phyloP scores from a whole-genome alignment of 2,329 filamentous ascomycete species.

The Xylogone sp. region DNA sequence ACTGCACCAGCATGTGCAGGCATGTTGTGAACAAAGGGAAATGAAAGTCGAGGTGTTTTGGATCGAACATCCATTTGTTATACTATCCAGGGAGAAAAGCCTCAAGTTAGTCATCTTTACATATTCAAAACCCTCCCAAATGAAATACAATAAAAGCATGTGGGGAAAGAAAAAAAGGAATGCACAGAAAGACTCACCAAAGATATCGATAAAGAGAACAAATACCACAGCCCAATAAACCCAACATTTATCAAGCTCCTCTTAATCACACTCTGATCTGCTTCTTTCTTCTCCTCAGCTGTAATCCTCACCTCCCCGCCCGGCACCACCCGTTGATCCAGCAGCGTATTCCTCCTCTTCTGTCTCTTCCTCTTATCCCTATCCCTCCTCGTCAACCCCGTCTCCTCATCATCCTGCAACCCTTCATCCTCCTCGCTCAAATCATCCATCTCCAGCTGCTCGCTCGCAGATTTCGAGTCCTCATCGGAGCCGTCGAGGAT shows the following conservation, averaged over 20 bases:
- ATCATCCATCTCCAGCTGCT: constrained; percentile 54
- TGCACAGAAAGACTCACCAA: constrained; percentile 56
- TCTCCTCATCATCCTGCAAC: constrained; percentile 82
- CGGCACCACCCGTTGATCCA: constrained; percentile 64
- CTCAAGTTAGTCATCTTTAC: constrained; percentile 9
- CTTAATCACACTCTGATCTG: constrained; percentile 68
- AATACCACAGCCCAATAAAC: constrained; percentile 83
- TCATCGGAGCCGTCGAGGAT: constrained; percentile 17
- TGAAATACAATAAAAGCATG: background rate
- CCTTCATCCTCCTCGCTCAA: constrained; percentile 65
- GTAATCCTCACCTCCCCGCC: constrained; percentile 52
- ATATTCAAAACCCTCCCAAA: background rate
- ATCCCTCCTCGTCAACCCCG: constrained; percentile 74
- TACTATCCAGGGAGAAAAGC: constrained; percentile 59
- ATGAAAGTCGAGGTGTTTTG: constrained; percentile 79
- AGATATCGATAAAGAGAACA: constrained; percentile 91
- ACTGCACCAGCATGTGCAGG: constrained; percentile 94
- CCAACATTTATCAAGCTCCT: constrained; percentile 68
- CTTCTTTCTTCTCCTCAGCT: constrained; percentile 70
- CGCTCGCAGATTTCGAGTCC: constrained; percentile 27
- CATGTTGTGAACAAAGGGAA: constrained; percentile 95
- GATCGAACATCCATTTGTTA: constrained; percentile 99
- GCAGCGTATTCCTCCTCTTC: constrained; percentile 61
- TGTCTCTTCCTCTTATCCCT: constrained; percentile 63
- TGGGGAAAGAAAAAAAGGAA: background rate